These are phyloP conservation scores for Polyporus arcularius DNA, from an alignment of 768 basidiomycete genomes.

Conservation along the genomic window DNA sequence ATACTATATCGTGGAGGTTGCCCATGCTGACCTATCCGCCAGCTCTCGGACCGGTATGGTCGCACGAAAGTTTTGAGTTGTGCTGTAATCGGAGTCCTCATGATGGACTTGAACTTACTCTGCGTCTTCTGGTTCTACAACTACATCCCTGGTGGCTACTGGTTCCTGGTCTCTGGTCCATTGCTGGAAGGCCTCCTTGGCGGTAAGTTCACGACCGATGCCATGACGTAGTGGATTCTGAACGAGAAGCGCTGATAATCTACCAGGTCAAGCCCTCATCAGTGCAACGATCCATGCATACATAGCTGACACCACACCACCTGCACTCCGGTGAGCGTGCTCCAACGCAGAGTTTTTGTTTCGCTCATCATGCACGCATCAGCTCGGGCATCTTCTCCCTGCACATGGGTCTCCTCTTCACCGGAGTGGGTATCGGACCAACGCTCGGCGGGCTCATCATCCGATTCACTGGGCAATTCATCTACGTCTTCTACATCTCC, in stretches of 20 bases:
- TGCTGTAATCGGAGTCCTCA: constrained; percentile 58
- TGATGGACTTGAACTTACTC: constrained; percentile 67
- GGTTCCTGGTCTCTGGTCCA: constrained; percentile 70
- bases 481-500: constrained; percentile 76
- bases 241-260: not conserved
- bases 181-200: constrained; percentile 71
- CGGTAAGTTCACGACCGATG: constrained; percentile 43
- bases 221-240: constrained; percentile 1
- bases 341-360: not conserved
- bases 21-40: not conserved
- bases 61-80: constrained; percentile 65
- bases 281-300: constrained; percentile 63
- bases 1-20: not conserved
- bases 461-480: constrained; percentile 48
- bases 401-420: constrained; percentile 64
- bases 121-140: constrained; percentile 60
- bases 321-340: constrained; percentile 49
- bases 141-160: constrained; percentile 76
- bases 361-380: constrained; percentile 5
- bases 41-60: constrained; percentile 81
- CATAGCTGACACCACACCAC: constrained; percentile 64
- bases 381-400: constrained; percentile 71
- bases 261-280: constrained; percentile 26
- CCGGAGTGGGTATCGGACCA: constrained; percentile 80
- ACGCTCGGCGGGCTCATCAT: constrained; percentile 69